Conservation (phyloP, 306 rosid species). For the Alnus glutinosa region DNA sequence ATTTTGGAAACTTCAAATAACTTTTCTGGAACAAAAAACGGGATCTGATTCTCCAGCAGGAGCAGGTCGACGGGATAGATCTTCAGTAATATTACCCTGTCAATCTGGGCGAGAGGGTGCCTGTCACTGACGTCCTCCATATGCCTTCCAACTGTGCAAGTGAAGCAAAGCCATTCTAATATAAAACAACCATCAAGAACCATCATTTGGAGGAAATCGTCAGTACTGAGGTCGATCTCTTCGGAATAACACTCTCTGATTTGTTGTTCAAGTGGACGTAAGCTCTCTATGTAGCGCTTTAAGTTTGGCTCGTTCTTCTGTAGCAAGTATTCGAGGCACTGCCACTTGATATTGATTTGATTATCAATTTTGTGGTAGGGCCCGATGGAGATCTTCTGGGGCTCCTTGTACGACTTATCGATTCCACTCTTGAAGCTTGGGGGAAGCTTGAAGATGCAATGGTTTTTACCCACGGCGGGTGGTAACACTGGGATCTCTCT, state of each 20-base stretch:
- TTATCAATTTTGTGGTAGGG: neutral
- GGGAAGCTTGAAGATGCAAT: too few relatives aligned
- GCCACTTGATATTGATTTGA: neutral
- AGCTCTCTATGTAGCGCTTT: neutral
- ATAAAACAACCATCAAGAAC: neutral
- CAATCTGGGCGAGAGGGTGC: too few relatives aligned
- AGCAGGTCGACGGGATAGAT: too few relatives aligned
- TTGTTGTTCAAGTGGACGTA: neutral
- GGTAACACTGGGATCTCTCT: too few relatives aligned
- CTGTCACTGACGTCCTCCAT: too few relatives aligned
- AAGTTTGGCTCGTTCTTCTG: neutral
- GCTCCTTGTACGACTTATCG: too few relatives aligned
- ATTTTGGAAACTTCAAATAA: too few relatives aligned
- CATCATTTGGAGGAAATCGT: neutral
- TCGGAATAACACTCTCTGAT: conserved; percentile 27
- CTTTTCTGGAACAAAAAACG: too few relatives aligned
- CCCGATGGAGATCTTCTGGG: neutral
- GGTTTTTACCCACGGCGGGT: too few relatives aligned
- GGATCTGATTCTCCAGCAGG: too few relatives aligned
- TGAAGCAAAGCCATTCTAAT: neutral
- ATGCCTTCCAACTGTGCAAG: neutral
- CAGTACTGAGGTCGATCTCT: neutral
- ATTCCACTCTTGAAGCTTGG: too few relatives aligned
- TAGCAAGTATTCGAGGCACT: neutral
- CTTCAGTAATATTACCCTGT: too few relatives aligned